A percentile compares a stretch with the other conserved stretches of the same genome.
Evolutionary conservation across 2,329 filamentous ascomycete genomes (phyloP).

Genomic region (Claviceps capensis): DNA sequence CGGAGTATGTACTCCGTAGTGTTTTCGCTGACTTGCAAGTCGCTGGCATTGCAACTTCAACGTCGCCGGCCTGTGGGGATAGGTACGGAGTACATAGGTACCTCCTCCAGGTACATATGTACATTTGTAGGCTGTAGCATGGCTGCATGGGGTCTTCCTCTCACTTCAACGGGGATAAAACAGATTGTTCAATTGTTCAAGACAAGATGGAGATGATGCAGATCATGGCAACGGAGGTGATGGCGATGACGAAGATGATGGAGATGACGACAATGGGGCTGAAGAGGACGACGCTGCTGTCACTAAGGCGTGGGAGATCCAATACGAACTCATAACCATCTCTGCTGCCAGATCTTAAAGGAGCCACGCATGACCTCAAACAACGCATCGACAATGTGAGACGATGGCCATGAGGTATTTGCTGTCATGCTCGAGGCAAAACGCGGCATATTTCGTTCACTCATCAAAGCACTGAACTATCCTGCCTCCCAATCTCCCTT

Average conservation of each 20-base stretch:
- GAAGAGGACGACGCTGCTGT: neutral
- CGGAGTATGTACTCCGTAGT: too few relatives aligned
- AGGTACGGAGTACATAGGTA: too few relatives aligned
- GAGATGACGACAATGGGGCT: neutral
- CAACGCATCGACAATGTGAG: neutral
- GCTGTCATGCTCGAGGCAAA: neutral
- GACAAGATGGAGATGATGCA: too few relatives aligned
- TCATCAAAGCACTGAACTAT: neutral
- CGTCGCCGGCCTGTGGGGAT: too few relatives aligned
- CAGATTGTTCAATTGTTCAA: too few relatives aligned
- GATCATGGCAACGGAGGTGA: too few relatives aligned
- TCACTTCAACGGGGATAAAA: too few relatives aligned
- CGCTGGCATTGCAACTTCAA: too few relatives aligned
- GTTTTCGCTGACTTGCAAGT: too few relatives aligned
- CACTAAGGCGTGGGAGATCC: neutral
- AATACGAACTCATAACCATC: neutral
- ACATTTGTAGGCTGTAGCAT: too few relatives aligned
- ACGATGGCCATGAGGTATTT: neutral
- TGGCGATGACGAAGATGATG: neutral
- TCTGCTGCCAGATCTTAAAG: conserved; percentile 1
- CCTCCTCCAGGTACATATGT: too few relatives aligned
- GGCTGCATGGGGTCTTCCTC: too few relatives aligned
- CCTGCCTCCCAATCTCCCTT: conserved; percentile 9
- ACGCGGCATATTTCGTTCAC: neutral
- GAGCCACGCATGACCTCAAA: conserved; percentile 4